Percentiles rank a stretch among this genome's conserved stretches.
Conservation (phyloP, 257 asterid species). For the Nicotiana obtusifolia region DNA sequence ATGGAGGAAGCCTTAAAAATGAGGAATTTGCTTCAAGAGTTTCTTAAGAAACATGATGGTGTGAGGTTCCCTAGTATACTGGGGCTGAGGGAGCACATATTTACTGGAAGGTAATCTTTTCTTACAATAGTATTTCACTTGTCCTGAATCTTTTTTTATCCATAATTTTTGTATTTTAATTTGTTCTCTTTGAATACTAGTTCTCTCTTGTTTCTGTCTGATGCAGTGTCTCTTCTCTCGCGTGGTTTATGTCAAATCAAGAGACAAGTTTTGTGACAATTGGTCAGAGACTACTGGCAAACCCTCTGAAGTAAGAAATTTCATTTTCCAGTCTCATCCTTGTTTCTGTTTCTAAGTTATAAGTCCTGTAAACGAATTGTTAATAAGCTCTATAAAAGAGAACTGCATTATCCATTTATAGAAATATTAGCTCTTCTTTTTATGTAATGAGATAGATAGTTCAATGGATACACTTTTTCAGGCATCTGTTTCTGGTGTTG, state of each 20-base stretch:
- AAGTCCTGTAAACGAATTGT: neutral
- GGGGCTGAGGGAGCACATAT: slow-evolving; percentile 95
- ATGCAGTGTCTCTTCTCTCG: slow-evolving; percentile 99
- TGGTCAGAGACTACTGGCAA: slow-evolving; percentile 94
- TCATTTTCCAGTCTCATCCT: slow-evolving; percentile 12
- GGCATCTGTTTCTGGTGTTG: neutral
- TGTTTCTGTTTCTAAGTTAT: neutral
- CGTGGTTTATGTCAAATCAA: slow-evolving; percentile 99
- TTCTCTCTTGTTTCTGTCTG: slow-evolving; percentile 16
- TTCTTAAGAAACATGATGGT: slow-evolving; percentile 72
- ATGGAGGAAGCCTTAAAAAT: slow-evolving; percentile 99
- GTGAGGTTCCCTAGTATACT: slow-evolving; percentile 90
- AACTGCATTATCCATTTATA: neutral
- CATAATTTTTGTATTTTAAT: neutral
- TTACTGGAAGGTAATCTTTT: slow-evolving; percentile 84
- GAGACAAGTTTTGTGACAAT: slow-evolving; percentile 97
- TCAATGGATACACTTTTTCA: neutral
- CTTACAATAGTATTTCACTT: slow-evolving; percentile 3
- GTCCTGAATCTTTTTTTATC: neutral
- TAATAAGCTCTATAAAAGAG: neutral
- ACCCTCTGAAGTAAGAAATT: slow-evolving; percentile 79
- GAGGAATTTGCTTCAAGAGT: slow-evolving; percentile 96
- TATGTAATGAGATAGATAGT: neutral
- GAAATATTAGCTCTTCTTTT: neutral
- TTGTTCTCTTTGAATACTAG: neutral